These are phyloP conservation scores for Echinochloa phyllopogon DNA, from an alignment of 176 grass and related monocot genomes.

Conservation along the genomic window DNA sequence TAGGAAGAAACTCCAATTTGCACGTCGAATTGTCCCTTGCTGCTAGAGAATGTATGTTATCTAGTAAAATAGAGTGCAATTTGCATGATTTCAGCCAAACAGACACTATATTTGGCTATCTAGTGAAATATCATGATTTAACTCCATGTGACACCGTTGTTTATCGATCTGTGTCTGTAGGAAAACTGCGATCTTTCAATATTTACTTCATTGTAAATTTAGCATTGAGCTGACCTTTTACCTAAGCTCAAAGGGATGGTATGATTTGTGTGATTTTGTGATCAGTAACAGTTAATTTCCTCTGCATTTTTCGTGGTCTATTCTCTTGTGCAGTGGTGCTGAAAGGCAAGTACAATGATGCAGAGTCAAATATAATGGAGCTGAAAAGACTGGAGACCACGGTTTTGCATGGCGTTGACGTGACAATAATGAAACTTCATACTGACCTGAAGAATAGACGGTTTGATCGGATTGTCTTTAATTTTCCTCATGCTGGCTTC, in stretches of 20 bases:
- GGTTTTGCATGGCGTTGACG: conserved; percentile 53
- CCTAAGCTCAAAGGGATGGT: neutral
- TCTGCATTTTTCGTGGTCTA: neutral
- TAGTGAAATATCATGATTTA: conserved; percentile 9
- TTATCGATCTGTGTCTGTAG: neutral
- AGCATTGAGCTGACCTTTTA: conserved; percentile 6
- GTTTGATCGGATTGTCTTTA: conserved; percentile 68
- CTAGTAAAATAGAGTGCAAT: neutral
- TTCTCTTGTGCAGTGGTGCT: conserved; percentile 31
- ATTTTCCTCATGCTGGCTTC: conserved; percentile 82
- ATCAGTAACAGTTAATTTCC: conserved; percentile 10
- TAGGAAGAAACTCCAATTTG: too few relatives aligned
- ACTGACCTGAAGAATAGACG: conserved; percentile 44
- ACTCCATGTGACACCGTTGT: neutral
- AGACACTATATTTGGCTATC: neutral
- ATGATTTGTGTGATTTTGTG: conserved; percentile 1
- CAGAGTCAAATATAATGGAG: conserved; percentile 45
- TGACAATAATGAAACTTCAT: conserved; percentile 52
- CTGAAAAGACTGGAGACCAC: conserved; percentile 43
- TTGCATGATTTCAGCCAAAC: neutral
- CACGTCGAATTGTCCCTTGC: neutral
- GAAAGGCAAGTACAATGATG: conserved; percentile 49
- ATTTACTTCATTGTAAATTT: conserved; percentile 9
- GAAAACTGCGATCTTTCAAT: neutral
- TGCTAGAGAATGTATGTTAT: neutral